These are phyloP conservation scores for Microcos paniculata DNA, from an alignment of 345 rosid species.

Conservation along the genomic window DNA sequence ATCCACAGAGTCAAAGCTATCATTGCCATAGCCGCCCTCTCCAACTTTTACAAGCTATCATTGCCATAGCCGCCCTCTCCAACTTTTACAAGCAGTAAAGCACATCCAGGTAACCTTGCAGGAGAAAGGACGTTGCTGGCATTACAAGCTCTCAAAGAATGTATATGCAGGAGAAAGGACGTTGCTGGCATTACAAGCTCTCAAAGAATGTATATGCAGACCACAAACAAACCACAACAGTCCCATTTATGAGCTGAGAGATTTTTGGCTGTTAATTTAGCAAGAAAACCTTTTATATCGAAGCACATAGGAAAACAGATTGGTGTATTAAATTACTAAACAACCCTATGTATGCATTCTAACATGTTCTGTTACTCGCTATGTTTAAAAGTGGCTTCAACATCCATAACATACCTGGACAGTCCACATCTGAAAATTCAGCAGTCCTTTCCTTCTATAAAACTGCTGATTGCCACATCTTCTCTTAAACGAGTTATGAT, in stretches of 20 bases:
- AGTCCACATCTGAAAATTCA: background rate
- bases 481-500: background rate
- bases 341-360: background rate
- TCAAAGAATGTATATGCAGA: too few species aligned
- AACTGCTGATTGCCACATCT: background rate
- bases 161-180: too few species aligned
- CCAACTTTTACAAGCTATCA: conserved; percentile 1
- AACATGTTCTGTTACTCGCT: background rate
- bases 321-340: background rate
- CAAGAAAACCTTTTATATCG: too few species aligned
- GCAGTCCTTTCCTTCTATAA: background rate
- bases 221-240: too few species aligned
- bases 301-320: too few species aligned
- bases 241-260: too few species aligned
- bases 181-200: too few species aligned
- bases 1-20: background rate
- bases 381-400: background rate
- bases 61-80: background rate
- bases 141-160: too few species aligned
- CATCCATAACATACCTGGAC: background rate
- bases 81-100: background rate
- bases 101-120: background rate
- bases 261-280: too few species aligned
- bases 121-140: too few species aligned
- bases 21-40: background rate